Conservation (phyloP, 2,329 filamentous ascomycete species). For the Cryphonectria parasitica region DNA sequence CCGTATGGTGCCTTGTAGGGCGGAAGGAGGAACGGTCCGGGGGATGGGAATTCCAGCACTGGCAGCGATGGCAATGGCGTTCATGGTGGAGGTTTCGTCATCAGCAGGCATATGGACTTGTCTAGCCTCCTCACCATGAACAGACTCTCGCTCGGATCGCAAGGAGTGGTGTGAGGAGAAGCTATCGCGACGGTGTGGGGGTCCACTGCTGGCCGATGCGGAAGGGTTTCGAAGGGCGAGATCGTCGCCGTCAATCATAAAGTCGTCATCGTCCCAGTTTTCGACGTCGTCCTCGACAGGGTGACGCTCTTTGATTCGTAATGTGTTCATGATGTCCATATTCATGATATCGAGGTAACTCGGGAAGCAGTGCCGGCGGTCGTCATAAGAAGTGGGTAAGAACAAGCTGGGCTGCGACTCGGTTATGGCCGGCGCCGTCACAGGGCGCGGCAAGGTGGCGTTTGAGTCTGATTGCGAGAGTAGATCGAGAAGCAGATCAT, state of each 20-base stretch:
- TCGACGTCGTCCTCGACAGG: conserved; percentile 68
- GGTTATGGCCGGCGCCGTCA: conserved; percentile 16
- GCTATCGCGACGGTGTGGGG: conserved; percentile 68
- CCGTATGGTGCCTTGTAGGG: conserved; percentile 90
- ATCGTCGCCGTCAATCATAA: conserved; percentile 71
- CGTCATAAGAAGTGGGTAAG: conserved; percentile 11
- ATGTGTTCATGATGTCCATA: conserved; percentile 52
- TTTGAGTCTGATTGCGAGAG: conserved; percentile 17
- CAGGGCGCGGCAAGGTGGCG: conserved; percentile 19
- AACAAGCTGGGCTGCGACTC: background rate
- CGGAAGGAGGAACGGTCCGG: conserved; percentile 82
- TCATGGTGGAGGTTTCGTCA: conserved; percentile 80
- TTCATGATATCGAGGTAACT: conserved; percentile 30
- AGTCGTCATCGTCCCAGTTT: conserved; percentile 79
- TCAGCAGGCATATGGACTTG: conserved; percentile 84
- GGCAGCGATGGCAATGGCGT: conserved; percentile 86
- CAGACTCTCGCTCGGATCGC: conserved; percentile 79
- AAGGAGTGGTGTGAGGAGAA: conserved; percentile 82
- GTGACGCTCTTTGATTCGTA: conserved; percentile 56
- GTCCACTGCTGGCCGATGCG: conserved; percentile 47
- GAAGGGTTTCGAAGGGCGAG: conserved; percentile 60
- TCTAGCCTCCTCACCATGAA: conserved; percentile 81
- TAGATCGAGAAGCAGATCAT: conserved; percentile 21
- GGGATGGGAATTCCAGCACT: conserved; percentile 92
- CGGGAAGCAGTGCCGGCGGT: conserved; percentile 9